Conservation (phyloP, 768 basidiomycete genomes). For the Holtermanniella nyarrowii region DNA sequence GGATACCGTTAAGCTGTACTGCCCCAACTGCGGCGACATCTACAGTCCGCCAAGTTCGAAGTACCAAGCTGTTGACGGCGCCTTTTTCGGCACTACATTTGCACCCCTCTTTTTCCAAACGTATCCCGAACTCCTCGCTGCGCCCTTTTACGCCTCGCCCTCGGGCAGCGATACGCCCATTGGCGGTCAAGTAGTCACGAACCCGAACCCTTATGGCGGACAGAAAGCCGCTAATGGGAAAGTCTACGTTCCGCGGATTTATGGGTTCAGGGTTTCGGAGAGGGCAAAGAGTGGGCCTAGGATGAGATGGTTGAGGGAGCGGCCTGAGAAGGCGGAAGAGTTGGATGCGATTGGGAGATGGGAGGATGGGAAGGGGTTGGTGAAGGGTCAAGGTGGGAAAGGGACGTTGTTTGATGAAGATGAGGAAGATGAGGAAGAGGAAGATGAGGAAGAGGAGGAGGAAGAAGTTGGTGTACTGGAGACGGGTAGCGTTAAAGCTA, state of each 20-base stretch:
- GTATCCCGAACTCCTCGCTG: constrained; percentile 87
- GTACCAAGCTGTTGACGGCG: constrained; percentile 93
- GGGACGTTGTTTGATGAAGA: constrained; percentile 40
- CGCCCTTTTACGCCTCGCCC: constrained; percentile 65
- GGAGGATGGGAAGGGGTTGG: constrained; percentile 4
- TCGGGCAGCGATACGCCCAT: constrained; percentile 12
- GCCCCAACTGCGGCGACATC: constrained; percentile 95
- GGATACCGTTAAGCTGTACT: constrained; percentile 96
- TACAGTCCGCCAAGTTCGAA: constrained; percentile 91
- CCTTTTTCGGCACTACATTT: constrained; percentile 99
- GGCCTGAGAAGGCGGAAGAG: constrained; percentile 70
- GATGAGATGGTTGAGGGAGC: constrained; percentile 89
- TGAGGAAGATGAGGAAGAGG: constrained; percentile 5
- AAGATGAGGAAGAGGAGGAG: constrained; percentile 5
- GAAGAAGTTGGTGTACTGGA: constrained; percentile 4
- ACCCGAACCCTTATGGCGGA: constrained; percentile 59
- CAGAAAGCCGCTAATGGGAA: constrained; percentile 78
- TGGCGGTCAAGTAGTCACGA: constrained; percentile 53
- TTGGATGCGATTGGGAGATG: constrained; percentile 64
- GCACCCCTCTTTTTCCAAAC: constrained; percentile 96
- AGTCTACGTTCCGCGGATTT: constrained; percentile 84
- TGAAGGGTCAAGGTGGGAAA: constrained; percentile 3
- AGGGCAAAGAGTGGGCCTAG: constrained; percentile 86
- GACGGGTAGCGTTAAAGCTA: not conserved
- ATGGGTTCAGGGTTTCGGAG: constrained; percentile 96